A percentile compares a stretch with the other conserved stretches of the same genome.
Evolutionary conservation across 1,284 basidiomycete genomes (phyloP).

Genomic region (Cryptococcus amylolentus): DNA sequence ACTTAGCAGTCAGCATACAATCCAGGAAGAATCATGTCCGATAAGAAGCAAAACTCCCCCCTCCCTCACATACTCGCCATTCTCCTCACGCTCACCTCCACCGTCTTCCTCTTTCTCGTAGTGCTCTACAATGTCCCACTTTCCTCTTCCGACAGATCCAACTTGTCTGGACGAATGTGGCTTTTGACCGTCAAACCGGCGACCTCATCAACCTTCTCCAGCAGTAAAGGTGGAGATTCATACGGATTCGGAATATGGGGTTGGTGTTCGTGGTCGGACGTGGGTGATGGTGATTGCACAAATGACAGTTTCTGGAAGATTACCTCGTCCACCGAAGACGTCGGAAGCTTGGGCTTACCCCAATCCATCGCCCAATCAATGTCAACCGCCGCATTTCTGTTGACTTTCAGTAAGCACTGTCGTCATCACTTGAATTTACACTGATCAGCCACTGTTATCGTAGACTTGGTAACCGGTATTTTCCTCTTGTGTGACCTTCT

Average conservation of each 20-base stretch:
- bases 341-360: neutral
- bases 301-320: constrained; percentile 8
- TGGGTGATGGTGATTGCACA: neutral
- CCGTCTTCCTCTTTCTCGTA: constrained; percentile 6
- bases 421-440: too few relatives aligned
- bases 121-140: constrained; percentile 12
- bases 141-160: neutral
- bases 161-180: constrained; percentile 2
- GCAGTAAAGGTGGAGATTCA: neutral
- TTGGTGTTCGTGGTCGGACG: constrained; percentile 10
- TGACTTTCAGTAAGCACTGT: constrained; percentile 5
- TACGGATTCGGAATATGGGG: constrained; percentile 12
- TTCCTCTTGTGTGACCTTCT: neutral
- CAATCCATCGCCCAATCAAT: constrained; percentile 4
- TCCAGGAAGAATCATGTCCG: neutral
- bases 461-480: neutral
- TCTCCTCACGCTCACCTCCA: neutral
- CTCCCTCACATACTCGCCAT: constrained; percentile 4
- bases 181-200: neutral
- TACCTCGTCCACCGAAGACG: neutral
- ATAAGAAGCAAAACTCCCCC: constrained; percentile 3
- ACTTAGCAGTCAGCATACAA: neutral
- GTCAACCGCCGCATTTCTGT: constrained; percentile 7
- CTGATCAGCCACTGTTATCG: neutral
- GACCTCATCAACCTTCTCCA: too few relatives aligned